Evolutionary conservation across 352 stramenopile genomes (phyloP).

Genomic region (Phytophthora litchii): DNA sequence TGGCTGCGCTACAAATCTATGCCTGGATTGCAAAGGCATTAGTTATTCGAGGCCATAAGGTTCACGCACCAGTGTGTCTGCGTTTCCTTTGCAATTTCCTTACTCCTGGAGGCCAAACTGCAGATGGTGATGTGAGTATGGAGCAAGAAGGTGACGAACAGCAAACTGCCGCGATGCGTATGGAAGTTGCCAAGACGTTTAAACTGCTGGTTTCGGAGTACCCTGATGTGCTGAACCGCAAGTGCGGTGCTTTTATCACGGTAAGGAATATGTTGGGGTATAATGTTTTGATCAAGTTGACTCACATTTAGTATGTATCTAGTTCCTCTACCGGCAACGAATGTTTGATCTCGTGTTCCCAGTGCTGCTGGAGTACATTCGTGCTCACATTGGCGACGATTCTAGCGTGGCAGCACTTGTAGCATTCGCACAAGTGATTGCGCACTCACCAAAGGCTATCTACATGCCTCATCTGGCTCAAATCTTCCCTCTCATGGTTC

Average conservation of each 20-base stretch:
- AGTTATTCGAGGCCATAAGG: constrained; percentile 76
- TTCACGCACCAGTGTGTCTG: constrained; percentile 70
- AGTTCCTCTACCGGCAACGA: constrained; percentile 85
- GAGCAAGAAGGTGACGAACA: constrained; percentile 28
- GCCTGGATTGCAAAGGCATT: constrained; percentile 85
- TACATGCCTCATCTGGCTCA: constrained; percentile 75
- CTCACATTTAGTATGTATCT: constrained; percentile 2
- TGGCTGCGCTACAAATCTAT: constrained; percentile 83
- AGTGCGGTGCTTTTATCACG: constrained; percentile 81
- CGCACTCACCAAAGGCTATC: constrained; percentile 80
- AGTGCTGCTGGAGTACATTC: constrained; percentile 68
- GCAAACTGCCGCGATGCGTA: constrained; percentile 45
- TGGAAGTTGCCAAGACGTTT: constrained; percentile 83
- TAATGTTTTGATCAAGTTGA: background rate
- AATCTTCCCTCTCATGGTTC: constrained; percentile 86
- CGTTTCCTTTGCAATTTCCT: constrained; percentile 78
- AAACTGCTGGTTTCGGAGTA: constrained; percentile 81
- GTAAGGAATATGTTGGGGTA: constrained; percentile 38
- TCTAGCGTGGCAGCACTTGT: constrained; percentile 73
- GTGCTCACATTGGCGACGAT: constrained; percentile 36
- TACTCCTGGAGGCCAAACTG: constrained; percentile 26
- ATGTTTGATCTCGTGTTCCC: constrained; percentile 84
- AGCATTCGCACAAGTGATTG: constrained; percentile 80
- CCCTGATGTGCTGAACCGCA: constrained; percentile 83
- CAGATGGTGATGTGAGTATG: constrained; percentile 36